Conservation (phyloP, 441 rosid genomes). For the Euphorbia schlechtendalii region DNA sequence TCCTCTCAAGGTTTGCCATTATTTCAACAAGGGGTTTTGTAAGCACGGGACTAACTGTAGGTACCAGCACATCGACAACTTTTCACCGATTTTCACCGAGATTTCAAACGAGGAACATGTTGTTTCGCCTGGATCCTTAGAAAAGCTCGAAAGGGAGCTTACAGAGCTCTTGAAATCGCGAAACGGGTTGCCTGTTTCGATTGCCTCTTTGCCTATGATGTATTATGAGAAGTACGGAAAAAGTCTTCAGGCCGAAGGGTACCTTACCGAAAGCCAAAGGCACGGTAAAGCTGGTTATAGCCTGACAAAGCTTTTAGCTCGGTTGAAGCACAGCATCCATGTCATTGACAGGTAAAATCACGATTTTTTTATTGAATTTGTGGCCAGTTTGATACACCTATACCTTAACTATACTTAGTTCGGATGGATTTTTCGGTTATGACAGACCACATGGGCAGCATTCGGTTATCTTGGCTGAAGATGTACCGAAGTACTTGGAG, state of each 20-base stretch:
- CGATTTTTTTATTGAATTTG: too few species aligned
- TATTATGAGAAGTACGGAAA: slow-evolving; percentile 74
- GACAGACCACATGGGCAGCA: slow-evolving; percentile 96
- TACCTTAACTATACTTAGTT: too few species aligned
- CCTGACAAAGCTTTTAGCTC: slow-evolving; percentile 83
- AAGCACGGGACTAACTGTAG: slow-evolving; percentile 86
- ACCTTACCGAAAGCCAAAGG: slow-evolving; percentile 93
- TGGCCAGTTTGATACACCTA: too few species aligned
- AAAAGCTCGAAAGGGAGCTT: slow-evolving; percentile 74
- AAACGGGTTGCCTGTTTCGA: slow-evolving; percentile 77
- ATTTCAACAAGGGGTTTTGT: slow-evolving; percentile 73
- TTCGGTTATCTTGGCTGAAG: slow-evolving; percentile 74
- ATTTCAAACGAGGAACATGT: slow-evolving; percentile 47
- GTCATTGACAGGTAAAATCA: slow-evolving; percentile 66
- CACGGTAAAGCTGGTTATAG: slow-evolving; percentile 94
- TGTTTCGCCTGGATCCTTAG: slow-evolving; percentile 57
- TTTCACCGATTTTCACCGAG: slow-evolving; percentile 40
- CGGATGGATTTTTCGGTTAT: background rate
- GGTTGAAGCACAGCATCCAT: slow-evolving; percentile 63
- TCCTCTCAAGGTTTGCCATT: slow-evolving; percentile 74
- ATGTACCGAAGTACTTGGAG: slow-evolving; percentile 54
- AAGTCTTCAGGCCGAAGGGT: slow-evolving; percentile 90
- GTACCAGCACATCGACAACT: slow-evolving; percentile 65
- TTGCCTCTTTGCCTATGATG: slow-evolving; percentile 86
- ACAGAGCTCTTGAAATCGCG: slow-evolving; percentile 63